These are phyloP conservation scores for Diaporthe caulivora DNA, from an alignment of 2,329 filamentous ascomycete species.

Conservation along the genomic window DNA sequence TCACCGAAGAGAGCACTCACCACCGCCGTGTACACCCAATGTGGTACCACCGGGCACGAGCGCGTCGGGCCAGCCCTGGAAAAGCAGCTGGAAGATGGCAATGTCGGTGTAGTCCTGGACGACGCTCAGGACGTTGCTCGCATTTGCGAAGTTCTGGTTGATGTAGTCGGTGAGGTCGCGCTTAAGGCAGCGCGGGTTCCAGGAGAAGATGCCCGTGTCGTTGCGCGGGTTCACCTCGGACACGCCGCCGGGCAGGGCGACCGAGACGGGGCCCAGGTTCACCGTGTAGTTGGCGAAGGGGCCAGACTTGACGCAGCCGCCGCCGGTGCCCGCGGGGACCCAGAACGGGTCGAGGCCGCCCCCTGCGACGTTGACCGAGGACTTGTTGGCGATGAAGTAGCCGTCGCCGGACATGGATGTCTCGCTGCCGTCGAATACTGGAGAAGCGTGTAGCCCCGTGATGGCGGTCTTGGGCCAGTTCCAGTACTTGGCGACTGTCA, in stretches of 20 bases:
- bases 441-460: conserved; percentile 57
- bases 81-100: conserved; percentile 51
- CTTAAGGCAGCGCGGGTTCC: conserved; percentile 55
- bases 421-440: conserved; percentile 57
- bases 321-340: conserved; percentile 59
- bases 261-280: conserved; percentile 50
- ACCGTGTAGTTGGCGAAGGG: conserved; percentile 57
- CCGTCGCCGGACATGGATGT: conserved; percentile 61
- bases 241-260: conserved; percentile 44
- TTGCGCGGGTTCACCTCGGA: conserved; percentile 43
- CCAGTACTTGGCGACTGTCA: conserved; percentile 49
- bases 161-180: conserved; percentile 48
- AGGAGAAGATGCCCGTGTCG: conserved; percentile 45
- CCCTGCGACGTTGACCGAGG: conserved; percentile 46
- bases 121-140: not conserved
- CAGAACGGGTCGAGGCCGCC: conserved; percentile 42
- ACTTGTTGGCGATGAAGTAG: conserved; percentile 44
- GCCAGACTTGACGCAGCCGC: conserved; percentile 63
- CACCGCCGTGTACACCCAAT: conserved; percentile 4
- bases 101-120: conserved; percentile 19
- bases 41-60: not conserved
- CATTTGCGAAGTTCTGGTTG: conserved; percentile 26
- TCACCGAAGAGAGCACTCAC: not conserved
- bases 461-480: conserved; percentile 61
- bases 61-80: conserved; percentile 43